phyloP scores from a whole-genome alignment of 139 green algal genomes.

The Limnomonas spitsbergensis region DNA sequence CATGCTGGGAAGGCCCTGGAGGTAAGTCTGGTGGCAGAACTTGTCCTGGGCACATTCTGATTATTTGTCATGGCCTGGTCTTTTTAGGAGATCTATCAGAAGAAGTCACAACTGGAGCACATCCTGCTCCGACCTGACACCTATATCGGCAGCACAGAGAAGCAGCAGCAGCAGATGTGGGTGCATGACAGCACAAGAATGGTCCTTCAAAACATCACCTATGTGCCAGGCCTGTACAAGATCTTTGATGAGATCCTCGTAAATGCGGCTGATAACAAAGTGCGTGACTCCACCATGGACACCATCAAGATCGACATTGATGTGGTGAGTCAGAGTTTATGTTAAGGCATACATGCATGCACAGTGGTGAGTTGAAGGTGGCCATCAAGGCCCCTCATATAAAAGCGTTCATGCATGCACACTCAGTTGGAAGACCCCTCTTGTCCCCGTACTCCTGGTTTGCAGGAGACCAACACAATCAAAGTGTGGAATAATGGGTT shows the following conservation, averaged over 20 bases:
- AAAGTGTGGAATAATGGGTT: slow-evolving; percentile 92
- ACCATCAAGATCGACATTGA: slow-evolving; percentile 82
- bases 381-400: no score
- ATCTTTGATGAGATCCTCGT: slow-evolving; percentile 99
- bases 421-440: no score
- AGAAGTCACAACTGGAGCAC: slow-evolving; percentile 97
- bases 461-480: slow-evolving; percentile 73
- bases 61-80: no score
- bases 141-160: slow-evolving; percentile 93
- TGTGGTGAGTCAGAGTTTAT: slow-evolving; percentile 60
- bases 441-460: neutral
- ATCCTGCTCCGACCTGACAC: slow-evolving; percentile 97
- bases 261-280: slow-evolving; percentile 98
- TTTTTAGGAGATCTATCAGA: slow-evolving; percentile 99
- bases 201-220: slow-evolving; percentile 56
- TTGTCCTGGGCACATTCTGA: no score
- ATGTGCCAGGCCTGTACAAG: slow-evolving; percentile 96
- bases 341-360: slow-evolving; percentile 6
- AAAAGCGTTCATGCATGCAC: neutral
- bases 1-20: slow-evolving; percentile 6
- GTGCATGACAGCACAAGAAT: slow-evolving; percentile 78
- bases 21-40: no score
- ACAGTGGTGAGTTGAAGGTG: neutral
- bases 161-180: slow-evolving; percentile 84
- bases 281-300: slow-evolving; percentile 91